Conservation (phyloP, 1,284 basidiomycete species). For the Cutaneotrichosporon mucoides region DNA sequence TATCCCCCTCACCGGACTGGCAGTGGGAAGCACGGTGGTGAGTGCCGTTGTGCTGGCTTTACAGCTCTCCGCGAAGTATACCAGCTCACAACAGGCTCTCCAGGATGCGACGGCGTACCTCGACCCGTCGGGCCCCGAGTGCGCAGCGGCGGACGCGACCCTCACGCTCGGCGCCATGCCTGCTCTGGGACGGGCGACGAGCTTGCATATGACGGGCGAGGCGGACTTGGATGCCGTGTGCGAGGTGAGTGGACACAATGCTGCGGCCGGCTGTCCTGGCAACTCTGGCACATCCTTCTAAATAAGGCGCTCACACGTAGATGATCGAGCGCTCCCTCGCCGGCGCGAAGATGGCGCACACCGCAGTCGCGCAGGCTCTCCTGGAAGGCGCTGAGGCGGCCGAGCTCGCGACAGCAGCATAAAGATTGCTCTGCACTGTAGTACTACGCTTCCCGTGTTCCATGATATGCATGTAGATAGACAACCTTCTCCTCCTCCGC, state of each 20-base stretch:
- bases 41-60: not conserved
- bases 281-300: too few species aligned
- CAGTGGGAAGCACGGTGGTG: slow-evolving; percentile 37
- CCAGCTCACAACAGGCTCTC: slow-evolving; percentile 28
- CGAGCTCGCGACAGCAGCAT: not conserved
- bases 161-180: slow-evolving; percentile 79
- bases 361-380: slow-evolving; percentile 29
- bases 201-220: slow-evolving; percentile 70
- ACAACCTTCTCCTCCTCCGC: not conserved
- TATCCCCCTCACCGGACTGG: slow-evolving; percentile 43
- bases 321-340: slow-evolving; percentile 34
- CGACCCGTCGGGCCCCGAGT: slow-evolving; percentile 61
- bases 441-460: too few species aligned
- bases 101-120: slow-evolving; percentile 58
- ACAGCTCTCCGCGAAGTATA: too few species aligned
- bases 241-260: not conserved
- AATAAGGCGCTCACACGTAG: slow-evolving; percentile 14
- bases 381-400: slow-evolving; percentile 16
- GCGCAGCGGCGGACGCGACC: slow-evolving; percentile 59
- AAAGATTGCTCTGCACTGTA: not conserved
- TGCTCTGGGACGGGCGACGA: slow-evolving; percentile 80
- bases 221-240: slow-evolving; percentile 26
- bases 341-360: slow-evolving; percentile 31
- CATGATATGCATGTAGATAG: slow-evolving; percentile 1
- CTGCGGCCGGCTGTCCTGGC: too few species aligned